Evolutionary conservation across 352 stramenopile genomes (phyloP).

Genomic region (Phytophthora constricta): DNA sequence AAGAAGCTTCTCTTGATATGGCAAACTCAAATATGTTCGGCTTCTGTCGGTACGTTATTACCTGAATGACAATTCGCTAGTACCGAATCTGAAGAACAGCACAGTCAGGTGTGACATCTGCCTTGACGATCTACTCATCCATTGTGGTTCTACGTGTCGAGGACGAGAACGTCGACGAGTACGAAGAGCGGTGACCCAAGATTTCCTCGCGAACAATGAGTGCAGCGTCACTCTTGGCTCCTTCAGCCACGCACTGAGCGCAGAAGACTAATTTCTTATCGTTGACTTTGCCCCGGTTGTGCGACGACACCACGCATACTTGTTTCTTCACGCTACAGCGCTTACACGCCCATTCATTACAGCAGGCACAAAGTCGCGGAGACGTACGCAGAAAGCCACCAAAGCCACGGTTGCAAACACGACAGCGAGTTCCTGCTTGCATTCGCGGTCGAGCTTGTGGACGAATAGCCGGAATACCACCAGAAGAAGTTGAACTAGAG

Average conservation of each 20-base stretch:
- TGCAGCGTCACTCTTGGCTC: slow-evolving; percentile 39
- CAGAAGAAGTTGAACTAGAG: slow-evolving; percentile 39
- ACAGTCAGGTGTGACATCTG: too few relatives aligned
- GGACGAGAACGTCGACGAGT: slow-evolving; percentile 27
- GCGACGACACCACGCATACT: slow-evolving; percentile 45
- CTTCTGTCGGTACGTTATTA: too few relatives aligned
- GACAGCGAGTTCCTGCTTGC: slow-evolving; percentile 30
- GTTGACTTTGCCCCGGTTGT: slow-evolving; percentile 45
- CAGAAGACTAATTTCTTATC: slow-evolving; percentile 51
- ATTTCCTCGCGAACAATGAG: slow-evolving; percentile 45
- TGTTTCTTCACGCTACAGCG: slow-evolving; percentile 49
- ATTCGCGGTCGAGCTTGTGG: slow-evolving; percentile 10
- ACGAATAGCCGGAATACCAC: slow-evolving; percentile 17
- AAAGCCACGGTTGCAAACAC: slow-evolving; percentile 39
- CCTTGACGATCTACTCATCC: slow-evolving; percentile 6
- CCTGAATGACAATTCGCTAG: too few relatives aligned
- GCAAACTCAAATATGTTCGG: too few relatives aligned
- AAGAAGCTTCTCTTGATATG: too few relatives aligned
- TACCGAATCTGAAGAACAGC: too few relatives aligned
- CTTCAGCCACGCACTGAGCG: slow-evolving; percentile 43
- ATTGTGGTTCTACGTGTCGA: slow-evolving; percentile 30
- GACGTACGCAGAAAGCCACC: slow-evolving; percentile 37
- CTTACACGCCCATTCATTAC: slow-evolving; percentile 44
- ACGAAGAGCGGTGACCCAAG: slow-evolving; percentile 32
- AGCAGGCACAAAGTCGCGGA: slow-evolving; percentile 37